phyloP scores from a whole-genome alignment of 352 stramenopile genomes.

The Globisporangium canariense region DNA sequence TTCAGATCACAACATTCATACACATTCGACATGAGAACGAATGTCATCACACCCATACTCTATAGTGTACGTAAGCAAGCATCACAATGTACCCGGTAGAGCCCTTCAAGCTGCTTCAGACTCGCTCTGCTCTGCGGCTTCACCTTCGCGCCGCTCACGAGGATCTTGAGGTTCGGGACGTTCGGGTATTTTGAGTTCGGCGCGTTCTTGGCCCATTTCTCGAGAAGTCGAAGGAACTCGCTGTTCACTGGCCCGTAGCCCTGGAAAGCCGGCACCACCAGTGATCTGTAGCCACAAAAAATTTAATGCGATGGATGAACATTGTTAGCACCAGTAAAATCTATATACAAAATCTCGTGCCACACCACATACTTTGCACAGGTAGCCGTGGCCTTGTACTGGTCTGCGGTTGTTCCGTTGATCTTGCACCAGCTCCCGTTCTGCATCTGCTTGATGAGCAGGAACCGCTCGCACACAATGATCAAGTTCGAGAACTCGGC shows the following conservation, averaged over 20 bases:
- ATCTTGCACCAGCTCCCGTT: slow-evolving; percentile 76
- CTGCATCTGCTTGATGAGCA: slow-evolving; percentile 61
- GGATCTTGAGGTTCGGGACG: slow-evolving; percentile 43
- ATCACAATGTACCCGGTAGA: slow-evolving; percentile 50
- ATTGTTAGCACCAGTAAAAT: background rate
- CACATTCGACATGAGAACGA: background rate
- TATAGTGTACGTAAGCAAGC: background rate
- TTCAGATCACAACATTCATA: background rate
- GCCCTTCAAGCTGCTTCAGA: slow-evolving; percentile 62
- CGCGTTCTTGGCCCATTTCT: slow-evolving; percentile 58
- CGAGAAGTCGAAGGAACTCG: slow-evolving; percentile 58
- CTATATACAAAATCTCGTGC: background rate
- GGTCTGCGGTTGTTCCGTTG: slow-evolving; percentile 47
- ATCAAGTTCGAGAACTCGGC: slow-evolving; percentile 44
- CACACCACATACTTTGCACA: slow-evolving; percentile 67
- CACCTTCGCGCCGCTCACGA: slow-evolving; percentile 46
- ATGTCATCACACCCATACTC: background rate
- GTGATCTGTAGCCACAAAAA: slow-evolving; percentile 29
- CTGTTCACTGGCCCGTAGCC: slow-evolving; percentile 52
- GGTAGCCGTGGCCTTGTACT: slow-evolving; percentile 79
- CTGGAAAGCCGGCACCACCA: slow-evolving; percentile 48
- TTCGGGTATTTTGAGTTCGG: slow-evolving; percentile 24
- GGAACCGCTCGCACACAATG: slow-evolving; percentile 52
- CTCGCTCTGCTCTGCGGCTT: slow-evolving; percentile 35
- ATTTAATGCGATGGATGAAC: background rate